Percentiles rank a stretch among this genome's conserved stretches.
These are phyloP conservation scores for Geotrichum restrictum DNA, from an alignment of 1,139 yeast genomes.

Conservation along the genomic window DNA sequence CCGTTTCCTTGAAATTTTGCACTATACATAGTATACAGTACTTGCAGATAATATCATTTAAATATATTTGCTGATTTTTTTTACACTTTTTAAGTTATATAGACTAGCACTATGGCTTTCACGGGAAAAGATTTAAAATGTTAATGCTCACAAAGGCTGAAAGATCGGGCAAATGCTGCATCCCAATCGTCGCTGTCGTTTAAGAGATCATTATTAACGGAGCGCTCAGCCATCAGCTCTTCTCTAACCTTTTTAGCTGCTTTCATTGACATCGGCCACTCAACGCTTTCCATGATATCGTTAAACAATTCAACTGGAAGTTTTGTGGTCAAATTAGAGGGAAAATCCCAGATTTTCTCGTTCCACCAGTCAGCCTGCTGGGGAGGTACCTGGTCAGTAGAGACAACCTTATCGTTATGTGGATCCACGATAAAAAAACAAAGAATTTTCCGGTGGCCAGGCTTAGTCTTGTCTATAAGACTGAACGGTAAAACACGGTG, in stretches of 20 bases:
- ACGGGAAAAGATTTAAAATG: too few species aligned
- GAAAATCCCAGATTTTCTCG: too few species aligned
- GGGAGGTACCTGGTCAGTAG: conserved; percentile 43
- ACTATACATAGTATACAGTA: too few species aligned
- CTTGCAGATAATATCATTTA: too few species aligned
- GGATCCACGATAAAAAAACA: conserved; percentile 47
- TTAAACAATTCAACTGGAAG: too few species aligned
- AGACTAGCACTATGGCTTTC: too few species aligned
- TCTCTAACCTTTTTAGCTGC: conserved; percentile 37
- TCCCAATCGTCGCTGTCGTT: conserved; percentile 23
- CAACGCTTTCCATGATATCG: conserved; percentile 9
- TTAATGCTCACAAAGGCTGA: conserved; percentile 40
- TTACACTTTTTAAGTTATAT: too few species aligned
- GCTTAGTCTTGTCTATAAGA: conserved; percentile 39
- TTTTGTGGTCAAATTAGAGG: too few species aligned
- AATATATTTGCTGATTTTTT: too few species aligned
- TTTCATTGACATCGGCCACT: conserved; percentile 20
- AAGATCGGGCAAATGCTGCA: conserved; percentile 29
- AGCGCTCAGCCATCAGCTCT: conserved; percentile 42
- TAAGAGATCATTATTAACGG: not conserved
- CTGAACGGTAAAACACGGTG: conserved; percentile 45
- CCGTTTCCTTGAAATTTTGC: too few species aligned
- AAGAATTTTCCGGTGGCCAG: conserved; percentile 44
- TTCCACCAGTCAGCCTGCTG: conserved; percentile 43
- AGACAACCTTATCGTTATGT: conserved; percentile 34